phyloP scores from a whole-genome alignment of 108 stramenopile species.

The Cyclotella atomus region DNA sequence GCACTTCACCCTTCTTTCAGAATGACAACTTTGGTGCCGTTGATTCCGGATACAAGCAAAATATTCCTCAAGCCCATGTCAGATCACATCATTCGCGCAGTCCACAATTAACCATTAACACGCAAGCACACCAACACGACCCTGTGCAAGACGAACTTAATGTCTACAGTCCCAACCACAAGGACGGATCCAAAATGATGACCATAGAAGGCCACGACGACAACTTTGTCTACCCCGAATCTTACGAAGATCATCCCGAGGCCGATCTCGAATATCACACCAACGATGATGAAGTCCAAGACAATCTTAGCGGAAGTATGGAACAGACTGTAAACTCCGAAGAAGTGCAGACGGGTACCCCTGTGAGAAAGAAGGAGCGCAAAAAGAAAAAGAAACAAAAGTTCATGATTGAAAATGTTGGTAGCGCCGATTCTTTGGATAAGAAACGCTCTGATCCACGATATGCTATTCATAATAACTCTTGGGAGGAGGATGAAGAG shows the following conservation, averaged over 20 bases:
- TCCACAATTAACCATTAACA: background rate
- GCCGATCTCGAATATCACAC: constrained; percentile 42
- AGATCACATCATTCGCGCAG: background rate
- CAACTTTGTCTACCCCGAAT: constrained; percentile 4
- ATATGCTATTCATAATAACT: constrained; percentile 24
- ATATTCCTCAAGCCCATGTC: background rate
- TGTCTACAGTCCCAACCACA: constrained; percentile 4
- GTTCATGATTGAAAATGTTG: constrained; percentile 17
- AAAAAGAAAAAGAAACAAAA: constrained; percentile 16
- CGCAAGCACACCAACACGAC: background rate
- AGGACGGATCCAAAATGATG: constrained; percentile 19
- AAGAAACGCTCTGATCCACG: constrained; percentile 7
- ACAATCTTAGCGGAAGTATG: background rate
- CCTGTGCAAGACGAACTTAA: background rate
- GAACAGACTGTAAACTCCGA: constrained; percentile 34
- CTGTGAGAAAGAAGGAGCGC: constrained; percentile 29
- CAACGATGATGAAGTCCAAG: constrained; percentile 17
- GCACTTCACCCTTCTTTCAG: background rate
- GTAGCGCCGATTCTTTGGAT: constrained; percentile 21
- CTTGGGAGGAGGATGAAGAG: constrained; percentile 24
- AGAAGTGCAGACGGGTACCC: constrained; percentile 25
- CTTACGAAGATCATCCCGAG: background rate
- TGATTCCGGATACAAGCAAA: background rate
- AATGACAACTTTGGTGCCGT: background rate
- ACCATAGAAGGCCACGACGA: constrained; percentile 6